phyloP scores from a whole-genome alignment of 2,329 filamentous ascomycete genomes.

The Fusarium acutatum region DNA sequence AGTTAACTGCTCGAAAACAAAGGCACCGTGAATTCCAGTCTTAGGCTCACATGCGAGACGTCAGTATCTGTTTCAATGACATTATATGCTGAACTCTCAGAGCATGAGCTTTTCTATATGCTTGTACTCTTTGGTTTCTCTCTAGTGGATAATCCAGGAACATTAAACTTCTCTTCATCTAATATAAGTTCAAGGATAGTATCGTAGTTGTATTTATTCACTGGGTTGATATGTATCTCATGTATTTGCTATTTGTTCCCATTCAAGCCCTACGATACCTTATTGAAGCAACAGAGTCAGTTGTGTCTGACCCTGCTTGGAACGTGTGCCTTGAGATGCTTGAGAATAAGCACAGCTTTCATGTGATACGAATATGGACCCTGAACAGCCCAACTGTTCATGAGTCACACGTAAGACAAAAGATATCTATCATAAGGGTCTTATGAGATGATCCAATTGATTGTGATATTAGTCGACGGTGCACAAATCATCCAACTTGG shows the following conservation, averaged over 20 bases:
- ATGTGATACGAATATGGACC: background rate
- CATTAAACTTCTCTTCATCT: too few relatives aligned
- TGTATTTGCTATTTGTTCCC: background rate
- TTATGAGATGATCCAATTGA: background rate
- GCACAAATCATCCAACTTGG: background rate
- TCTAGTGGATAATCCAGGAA: background rate
- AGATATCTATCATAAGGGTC: background rate
- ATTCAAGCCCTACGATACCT: background rate
- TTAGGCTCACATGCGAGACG: background rate
- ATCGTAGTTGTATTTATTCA: background rate
- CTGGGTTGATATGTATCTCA: too few relatives aligned
- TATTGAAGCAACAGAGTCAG: background rate
- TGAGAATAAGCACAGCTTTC: background rate
- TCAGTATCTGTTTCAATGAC: background rate
- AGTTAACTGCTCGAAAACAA: background rate
- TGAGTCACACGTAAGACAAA: background rate
- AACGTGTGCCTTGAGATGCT: background rate
- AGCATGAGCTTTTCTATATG: background rate
- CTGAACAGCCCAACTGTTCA: background rate
- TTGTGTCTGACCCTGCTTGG: background rate
- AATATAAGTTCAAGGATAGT: background rate
- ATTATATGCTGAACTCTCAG: too few relatives aligned
- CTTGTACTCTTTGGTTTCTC: background rate
- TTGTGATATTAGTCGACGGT: background rate
- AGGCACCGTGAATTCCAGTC: background rate